Evolutionary conservation across 345 rosid genomes (phyloP).

Genomic region (Populus ilicifolia): DNA sequence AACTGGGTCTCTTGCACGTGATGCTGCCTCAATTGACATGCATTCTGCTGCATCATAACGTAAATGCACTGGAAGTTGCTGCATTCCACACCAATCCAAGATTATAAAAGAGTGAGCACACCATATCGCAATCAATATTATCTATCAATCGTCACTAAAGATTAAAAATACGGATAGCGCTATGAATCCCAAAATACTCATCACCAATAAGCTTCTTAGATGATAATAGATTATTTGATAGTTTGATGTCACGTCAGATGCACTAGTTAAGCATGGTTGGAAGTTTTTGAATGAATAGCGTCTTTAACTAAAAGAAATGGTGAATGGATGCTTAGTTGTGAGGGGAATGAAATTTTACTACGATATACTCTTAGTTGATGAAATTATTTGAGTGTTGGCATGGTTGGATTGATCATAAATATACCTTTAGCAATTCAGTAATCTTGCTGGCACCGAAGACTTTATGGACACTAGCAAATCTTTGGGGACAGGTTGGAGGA

Average conservation of each 20-base stretch:
- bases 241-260: neutral
- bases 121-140: no score
- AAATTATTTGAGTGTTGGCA: neutral
- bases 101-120: neutral
- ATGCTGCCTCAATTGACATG: slow-evolving; percentile 19
- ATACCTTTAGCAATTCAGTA: slow-evolving; percentile 29
- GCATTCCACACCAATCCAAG: neutral
- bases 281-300: no score
- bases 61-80: slow-evolving; percentile 20
- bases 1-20: slow-evolving; percentile 19
- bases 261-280: no score
- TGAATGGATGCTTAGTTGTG: neutral
- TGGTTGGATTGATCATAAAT: neutral
- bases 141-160: neutral
- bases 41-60: slow-evolving; percentile 24
- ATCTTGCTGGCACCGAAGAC: slow-evolving; percentile 35
- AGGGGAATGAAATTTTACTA: neutral
- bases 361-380: neutral
- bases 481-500: slow-evolving; percentile 22
- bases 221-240: no score
- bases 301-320: neutral
- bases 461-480: slow-evolving; percentile 24
- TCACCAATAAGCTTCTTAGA: neutral
- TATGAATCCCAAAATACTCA: neutral
- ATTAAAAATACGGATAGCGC: neutral